Conservation (phyloP, 371 early-diverging fungal genomes). For the Mucor irregularis region DNA sequence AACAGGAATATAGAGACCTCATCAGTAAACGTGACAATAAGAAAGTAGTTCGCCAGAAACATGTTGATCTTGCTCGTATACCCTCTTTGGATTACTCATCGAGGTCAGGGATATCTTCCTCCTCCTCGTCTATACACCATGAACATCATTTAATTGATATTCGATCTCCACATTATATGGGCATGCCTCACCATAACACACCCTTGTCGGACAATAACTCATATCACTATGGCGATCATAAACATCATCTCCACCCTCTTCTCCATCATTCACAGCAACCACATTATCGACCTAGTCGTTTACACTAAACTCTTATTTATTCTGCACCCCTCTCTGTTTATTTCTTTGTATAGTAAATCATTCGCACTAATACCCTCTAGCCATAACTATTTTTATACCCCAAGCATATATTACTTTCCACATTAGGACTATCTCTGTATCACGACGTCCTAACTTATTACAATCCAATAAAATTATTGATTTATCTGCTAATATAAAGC, state of each 20-base stretch:
- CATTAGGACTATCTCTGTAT: neutral
- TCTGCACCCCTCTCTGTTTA: no score
- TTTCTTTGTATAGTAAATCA: neutral
- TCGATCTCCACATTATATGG: slow-evolving; percentile 39
- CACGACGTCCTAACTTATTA: neutral
- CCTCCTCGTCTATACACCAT: slow-evolving; percentile 33
- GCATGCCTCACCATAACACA: neutral
- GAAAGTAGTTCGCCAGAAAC: slow-evolving; percentile 20
- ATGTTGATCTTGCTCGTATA: slow-evolving; percentile 20
- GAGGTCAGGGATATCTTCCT: slow-evolving; percentile 37
- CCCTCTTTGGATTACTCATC: slow-evolving; percentile 23
- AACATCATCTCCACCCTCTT: neutral
- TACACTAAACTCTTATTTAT: neutral
- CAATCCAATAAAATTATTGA: no score
- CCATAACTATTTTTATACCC: neutral
- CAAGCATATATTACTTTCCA: neutral
- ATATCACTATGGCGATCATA: slow-evolving; percentile 5
- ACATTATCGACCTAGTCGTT: slow-evolving; percentile 4
- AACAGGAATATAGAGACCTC: slow-evolving; percentile 23
- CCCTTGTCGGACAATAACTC: neutral
- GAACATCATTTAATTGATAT: slow-evolving; percentile 23
- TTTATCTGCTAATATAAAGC: no score
- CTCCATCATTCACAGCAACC: slow-evolving; percentile 1
- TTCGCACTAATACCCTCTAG: neutral
- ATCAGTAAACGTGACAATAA: slow-evolving; percentile 18